Evolutionary conservation across 805 yeast genomes (phyloP), one percentile per base, ranked within the genome.

Genomic region (Candida caryicola): DNA sequence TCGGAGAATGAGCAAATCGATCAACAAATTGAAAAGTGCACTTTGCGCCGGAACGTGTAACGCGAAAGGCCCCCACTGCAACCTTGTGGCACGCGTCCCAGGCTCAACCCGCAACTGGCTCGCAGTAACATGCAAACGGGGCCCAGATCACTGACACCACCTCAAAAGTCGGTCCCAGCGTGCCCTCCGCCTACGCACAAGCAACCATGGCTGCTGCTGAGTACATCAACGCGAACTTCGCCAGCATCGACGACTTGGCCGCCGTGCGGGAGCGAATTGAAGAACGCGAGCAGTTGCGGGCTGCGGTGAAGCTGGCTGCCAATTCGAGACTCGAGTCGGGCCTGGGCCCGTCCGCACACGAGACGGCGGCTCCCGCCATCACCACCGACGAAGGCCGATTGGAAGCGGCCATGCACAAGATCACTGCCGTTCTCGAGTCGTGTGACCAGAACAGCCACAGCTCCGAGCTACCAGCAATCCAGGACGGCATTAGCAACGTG

Each of bases 161-260:
- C n/a, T n/a, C n/a, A n/a, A n/a, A n/a, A n/a, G n/a, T n/a, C n/a
- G n/a, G n/a, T n/a, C n/a, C n/a, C n/a, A n/a, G n/a, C n/a, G n/a
- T n/a, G n/a, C n/a, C n/a, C n/a, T n/a, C n/a, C n/a, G n/a, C n/a
- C n/a, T n/a, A n/a, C n/a, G n/a, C n/a, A n/a, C n/a, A n/a, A n/a
- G n/a, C n/a, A n/a, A n/a, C n/a, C n/a, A n/a, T n/a, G n/a, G n/a
- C n/a, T n/a, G n/a, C n/a, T n/a, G 6, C 18, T 5, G 60, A 56
- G 31, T 60, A 57, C 49, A 50, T 71, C 32, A 66, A 71, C 48
- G 45, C 52, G 19, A 52, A 55, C 35, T 63, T 69, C 44, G 41
- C 57, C n/a, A 44, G 64, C 1, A 14, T 71, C 2, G 53, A 47
- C 13, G 76, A 69, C 46, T 55, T 71, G 43, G 51, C 39, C 17